These are phyloP conservation scores for Mangifera indica DNA, from an alignment of 345 rosid genomes.

Conservation along the genomic window DNA sequence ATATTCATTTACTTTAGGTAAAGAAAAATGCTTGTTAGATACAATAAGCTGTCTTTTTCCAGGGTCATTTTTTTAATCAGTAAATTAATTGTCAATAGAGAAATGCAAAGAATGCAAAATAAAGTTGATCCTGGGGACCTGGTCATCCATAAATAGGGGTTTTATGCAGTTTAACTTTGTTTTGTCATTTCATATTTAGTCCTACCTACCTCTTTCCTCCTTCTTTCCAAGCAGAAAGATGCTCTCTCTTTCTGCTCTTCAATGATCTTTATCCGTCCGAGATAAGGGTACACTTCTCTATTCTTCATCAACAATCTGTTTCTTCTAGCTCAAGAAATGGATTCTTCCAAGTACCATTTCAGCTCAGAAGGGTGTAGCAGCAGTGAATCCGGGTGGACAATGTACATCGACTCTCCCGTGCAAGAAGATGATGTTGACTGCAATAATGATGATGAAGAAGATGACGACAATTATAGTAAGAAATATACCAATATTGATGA, in stretches of 20 bases:
- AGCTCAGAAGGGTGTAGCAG: slow-evolving; percentile 68
- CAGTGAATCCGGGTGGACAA: slow-evolving; percentile 89
- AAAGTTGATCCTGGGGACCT: slow-evolving; percentile 18
- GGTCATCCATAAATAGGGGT: slow-evolving; percentile 16
- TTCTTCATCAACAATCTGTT: slow-evolving; percentile 15
- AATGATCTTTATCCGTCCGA: not conserved
- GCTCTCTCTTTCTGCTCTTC: not conserved
- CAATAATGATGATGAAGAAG: slow-evolving; percentile 19
- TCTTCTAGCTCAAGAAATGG: slow-evolving; percentile 22
- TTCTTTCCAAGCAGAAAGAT: not conserved
- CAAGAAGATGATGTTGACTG: slow-evolving; percentile 43
- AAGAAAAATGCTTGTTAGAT: slow-evolving; percentile 18
- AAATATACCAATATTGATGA: slow-evolving; percentile 7
- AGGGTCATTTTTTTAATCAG: slow-evolving; percentile 6
- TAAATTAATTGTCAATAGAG: slow-evolving; percentile 22
- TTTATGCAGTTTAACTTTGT: slow-evolving; percentile 1
- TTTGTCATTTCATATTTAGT: not conserved
- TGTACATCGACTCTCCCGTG: slow-evolving; percentile 55
- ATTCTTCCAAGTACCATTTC: slow-evolving; percentile 32
- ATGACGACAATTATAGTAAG: not conserved
- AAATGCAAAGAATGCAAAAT: slow-evolving; percentile 18
- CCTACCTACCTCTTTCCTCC: slow-evolving; percentile 12
- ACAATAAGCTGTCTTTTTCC: slow-evolving; percentile 38
- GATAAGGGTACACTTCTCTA: not conserved
- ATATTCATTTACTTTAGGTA: slow-evolving; percentile 21